Evolutionary conservation across 495 filamentous ascomycete species (phyloP).

Genomic region (Neurospora sp.): DNA sequence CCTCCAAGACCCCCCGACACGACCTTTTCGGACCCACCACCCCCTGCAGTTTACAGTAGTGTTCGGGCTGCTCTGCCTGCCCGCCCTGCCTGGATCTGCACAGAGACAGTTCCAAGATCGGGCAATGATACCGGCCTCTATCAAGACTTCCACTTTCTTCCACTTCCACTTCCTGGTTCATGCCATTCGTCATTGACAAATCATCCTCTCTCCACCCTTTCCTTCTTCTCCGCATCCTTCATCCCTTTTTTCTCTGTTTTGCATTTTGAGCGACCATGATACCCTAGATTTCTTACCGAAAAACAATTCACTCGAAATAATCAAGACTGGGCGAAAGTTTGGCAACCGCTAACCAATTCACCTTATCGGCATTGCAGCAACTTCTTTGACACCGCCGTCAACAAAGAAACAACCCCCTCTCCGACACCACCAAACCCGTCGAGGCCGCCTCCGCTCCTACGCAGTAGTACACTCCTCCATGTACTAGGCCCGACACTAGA

Average conservation of each 20-base stretch:
- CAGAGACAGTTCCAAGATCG: neutral
- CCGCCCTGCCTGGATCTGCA: neutral
- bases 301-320: neutral
- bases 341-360: neutral
- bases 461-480: neutral
- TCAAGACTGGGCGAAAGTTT: neutral
- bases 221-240: neutral
- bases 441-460: neutral
- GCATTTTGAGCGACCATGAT: neutral
- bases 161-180: neutral
- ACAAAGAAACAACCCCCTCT: neutral
- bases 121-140: neutral
- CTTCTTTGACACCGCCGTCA: neutral
- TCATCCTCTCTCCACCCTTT: neutral
- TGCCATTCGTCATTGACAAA: neutral
- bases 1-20: neutral
- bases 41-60: neutral
- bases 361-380: neutral
- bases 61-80: neutral
- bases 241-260: neutral
- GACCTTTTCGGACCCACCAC: neutral
- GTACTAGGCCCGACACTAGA: neutral
- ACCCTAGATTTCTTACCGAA: neutral
- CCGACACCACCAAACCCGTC: neutral
- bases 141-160: neutral